Evolutionary conservation across 495 filamentous ascomycete species (phyloP).

Genomic region (Aspergillus biplanus): DNA sequence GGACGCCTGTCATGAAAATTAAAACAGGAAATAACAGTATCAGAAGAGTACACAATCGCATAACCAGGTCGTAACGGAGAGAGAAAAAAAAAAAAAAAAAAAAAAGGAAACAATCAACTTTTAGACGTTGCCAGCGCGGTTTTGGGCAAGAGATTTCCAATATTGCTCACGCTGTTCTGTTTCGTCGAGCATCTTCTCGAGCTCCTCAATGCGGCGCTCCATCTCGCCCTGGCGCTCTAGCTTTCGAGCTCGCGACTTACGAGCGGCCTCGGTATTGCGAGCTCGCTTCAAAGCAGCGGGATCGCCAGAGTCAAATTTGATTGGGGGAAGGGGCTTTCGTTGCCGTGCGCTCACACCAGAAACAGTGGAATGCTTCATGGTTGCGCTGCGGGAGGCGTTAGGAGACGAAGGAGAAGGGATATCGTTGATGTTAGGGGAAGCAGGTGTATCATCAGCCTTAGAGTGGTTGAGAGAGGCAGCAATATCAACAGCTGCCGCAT

Average conservation of each 20-base stretch:
- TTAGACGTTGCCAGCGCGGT: conserved; percentile 35
- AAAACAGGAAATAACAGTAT: conserved; percentile 23
- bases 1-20: conserved; percentile 17
- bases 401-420: conserved; percentile 36
- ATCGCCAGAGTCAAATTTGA: conserved; percentile 61
- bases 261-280: conserved; percentile 91
- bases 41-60: conserved; percentile 19
- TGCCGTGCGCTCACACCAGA: conserved; percentile 72
- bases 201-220: conserved; percentile 53
- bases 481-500: conserved; percentile 34
- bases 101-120: conserved; percentile 28
- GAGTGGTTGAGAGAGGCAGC: conserved; percentile 32
- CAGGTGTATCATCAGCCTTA: conserved; percentile 40
- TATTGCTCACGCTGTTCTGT: conserved; percentile 60
- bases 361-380: conserved; percentile 65
- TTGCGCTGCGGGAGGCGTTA: conserved; percentile 44
- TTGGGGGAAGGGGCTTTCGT: conserved; percentile 79
- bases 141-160: conserved; percentile 60
- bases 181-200: conserved; percentile 48
- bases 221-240: conserved; percentile 68
- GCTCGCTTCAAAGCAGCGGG: conserved; percentile 88
- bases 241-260: conserved; percentile 89
- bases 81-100: conserved; percentile 13
- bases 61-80: conserved; percentile 8
- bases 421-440: conserved; percentile 37